Evolutionary conservation across 345 rosid genomes (phyloP).

Genomic region (Aurinia saxatilis): DNA sequence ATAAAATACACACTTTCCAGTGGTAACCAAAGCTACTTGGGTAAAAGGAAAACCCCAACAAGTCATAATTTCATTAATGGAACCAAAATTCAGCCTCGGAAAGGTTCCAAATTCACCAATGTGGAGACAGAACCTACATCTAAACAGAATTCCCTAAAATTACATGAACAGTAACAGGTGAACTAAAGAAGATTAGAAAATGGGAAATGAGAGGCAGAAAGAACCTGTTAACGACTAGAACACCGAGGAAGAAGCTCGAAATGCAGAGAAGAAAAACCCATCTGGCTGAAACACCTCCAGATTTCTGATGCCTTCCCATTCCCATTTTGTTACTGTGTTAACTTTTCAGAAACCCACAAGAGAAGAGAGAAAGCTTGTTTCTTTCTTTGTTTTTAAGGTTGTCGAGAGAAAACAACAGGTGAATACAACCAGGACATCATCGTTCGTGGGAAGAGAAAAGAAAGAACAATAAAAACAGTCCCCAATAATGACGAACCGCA

Average conservation of each 20-base stretch:
- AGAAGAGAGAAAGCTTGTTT: conserved; percentile 9
- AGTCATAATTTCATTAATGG: background rate
- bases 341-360: too few species aligned
- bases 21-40: background rate
- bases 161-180: too few species aligned
- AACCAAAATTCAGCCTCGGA: conserved; percentile 7
- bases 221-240: conserved; percentile 31
- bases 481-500: conserved; percentile 17
- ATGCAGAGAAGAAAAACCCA: conserved; percentile 48
- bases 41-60: too few species aligned
- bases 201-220: conserved; percentile 27
- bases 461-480: too few species aligned
- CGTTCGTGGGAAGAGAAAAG: background rate
- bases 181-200: too few species aligned
- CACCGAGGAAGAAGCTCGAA: conserved; percentile 66
- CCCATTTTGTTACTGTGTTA: background rate
- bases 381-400: conserved; percentile 30
- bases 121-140: conserved; percentile 7
- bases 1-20: background rate
- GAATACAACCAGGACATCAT: conserved; percentile 22
- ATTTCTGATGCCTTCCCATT: conserved; percentile 31
- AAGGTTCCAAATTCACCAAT: conserved; percentile 22
- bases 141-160: too few species aligned
- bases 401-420: conserved; percentile 21
- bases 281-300: conserved; percentile 47